These are phyloP conservation scores for Bolboschoenus planiculmis DNA, from an alignment of 176 grass and related monocot species.

Conservation along the genomic window DNA sequence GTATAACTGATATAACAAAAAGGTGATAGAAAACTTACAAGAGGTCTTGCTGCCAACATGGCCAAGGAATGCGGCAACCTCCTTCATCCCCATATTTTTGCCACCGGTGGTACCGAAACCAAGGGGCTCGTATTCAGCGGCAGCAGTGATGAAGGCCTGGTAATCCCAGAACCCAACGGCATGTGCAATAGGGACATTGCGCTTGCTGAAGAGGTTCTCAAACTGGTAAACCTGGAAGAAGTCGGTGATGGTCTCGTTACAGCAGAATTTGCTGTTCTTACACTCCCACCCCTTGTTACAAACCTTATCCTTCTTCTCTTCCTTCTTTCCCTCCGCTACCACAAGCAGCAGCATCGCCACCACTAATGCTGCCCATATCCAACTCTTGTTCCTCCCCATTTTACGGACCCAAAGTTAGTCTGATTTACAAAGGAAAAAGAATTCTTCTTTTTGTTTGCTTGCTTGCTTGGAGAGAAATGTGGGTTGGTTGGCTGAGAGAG, in stretches of 20 bases:
- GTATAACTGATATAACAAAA: not conserved
- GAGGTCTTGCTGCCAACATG: conserved; percentile 83
- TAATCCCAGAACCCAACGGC: conserved; percentile 75
- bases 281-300: conserved; percentile 92
- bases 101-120: conserved; percentile 83
- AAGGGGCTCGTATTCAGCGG: conserved; percentile 53
- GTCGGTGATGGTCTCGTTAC: conserved; percentile 68
- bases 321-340: conserved; percentile 18
- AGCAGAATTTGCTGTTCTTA: conserved; percentile 70
- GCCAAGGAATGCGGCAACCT: conserved; percentile 84
- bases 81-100: conserved; percentile 50
- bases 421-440: not conserved
- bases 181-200: conserved; percentile 48
- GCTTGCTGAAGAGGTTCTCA: conserved; percentile 76
- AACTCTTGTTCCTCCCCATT: conserved; percentile 5
- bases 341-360: conserved; percentile 5
- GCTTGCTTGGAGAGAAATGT: not conserved
- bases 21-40: conserved; percentile 24
- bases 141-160: conserved; percentile 65
- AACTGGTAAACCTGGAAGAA: conserved; percentile 86
- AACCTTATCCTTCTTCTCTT: conserved; percentile 30
- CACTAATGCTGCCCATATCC: conserved; percentile 7
- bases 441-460: not conserved
- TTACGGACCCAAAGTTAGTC: not conserved
- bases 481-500: conserved; percentile 2